A percentile compares a stretch with the other conserved stretches of the same genome.
Conservation (phyloP, 164 flowering plant species). For the Piper betle region DNA sequence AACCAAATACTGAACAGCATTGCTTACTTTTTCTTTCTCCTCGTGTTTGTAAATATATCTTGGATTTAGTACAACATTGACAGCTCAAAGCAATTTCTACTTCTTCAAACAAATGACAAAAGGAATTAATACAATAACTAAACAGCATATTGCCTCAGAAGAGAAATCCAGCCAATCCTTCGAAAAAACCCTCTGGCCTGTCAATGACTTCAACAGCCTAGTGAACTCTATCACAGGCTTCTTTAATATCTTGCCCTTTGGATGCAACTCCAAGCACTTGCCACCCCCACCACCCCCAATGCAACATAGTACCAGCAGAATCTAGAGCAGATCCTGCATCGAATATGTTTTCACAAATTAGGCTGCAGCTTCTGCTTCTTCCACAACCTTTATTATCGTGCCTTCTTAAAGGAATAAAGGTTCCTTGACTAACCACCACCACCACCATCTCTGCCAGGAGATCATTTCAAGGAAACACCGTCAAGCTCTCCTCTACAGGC, state of each 20-base stretch:
- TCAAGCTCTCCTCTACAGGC: constrained; percentile 70
- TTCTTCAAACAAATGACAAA: no score
- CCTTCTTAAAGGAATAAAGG: constrained; percentile 69
- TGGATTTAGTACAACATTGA: no score
- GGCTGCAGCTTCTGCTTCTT: constrained; percentile 12
- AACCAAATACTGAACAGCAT: no score
- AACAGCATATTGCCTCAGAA: no score
- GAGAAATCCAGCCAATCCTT: constrained; percentile 91
- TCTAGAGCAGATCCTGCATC: constrained; percentile 36
- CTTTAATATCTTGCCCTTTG: constrained; percentile 9
- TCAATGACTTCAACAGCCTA: constrained; percentile 54
- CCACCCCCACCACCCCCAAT: constrained; percentile 71
- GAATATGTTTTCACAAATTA: constrained; percentile 51
- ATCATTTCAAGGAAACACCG: constrained; percentile 58
- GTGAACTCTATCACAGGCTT: constrained; percentile 49
- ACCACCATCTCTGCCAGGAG: constrained; percentile 92
- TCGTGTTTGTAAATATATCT: no score
- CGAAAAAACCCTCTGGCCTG: constrained; percentile 77
- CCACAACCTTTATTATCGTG: constrained; percentile 46
- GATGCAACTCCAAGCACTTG: constrained; percentile 68
- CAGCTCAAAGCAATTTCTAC: no score
- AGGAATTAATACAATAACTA: no score
- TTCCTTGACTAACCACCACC: constrained; percentile 94
- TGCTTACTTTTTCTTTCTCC: no score
- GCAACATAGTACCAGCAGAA: constrained; percentile 50